Evolutionary conservation across 2,329 filamentous ascomycete species (phyloP).

Genomic region (Cytospora mali): DNA sequence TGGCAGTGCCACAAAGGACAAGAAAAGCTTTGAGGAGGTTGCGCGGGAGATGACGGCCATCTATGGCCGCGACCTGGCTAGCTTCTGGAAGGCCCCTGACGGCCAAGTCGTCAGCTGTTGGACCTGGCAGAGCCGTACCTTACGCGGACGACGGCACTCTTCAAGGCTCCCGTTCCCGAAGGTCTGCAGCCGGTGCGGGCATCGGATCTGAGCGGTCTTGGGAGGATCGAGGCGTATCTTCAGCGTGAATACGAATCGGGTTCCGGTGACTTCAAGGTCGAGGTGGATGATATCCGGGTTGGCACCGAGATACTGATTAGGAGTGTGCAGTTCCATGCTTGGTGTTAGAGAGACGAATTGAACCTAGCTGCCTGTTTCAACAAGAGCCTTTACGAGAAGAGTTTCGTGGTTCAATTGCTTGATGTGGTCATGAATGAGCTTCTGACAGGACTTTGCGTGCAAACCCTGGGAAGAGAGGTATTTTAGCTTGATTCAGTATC

Average conservation of each 20-base stretch:
- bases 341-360: conserved; percentile 7
- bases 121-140: conserved; percentile 21
- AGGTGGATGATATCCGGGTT: conserved; percentile 13
- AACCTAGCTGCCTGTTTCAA: neutral
- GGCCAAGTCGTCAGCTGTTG: conserved; percentile 11
- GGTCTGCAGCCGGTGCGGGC: conserved; percentile 14
- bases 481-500: no score
- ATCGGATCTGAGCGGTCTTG: conserved; percentile 20
- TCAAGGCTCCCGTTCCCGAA: conserved; percentile 18
- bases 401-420: neutral
- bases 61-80: conserved; percentile 28
- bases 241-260: neutral
- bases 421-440: neutral
- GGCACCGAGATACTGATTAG: conserved; percentile 19
- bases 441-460: neutral
- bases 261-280: neutral
- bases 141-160: conserved; percentile 11
- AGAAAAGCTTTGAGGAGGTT: conserved; percentile 28
- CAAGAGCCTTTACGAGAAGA: neutral
- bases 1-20: neutral
- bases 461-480: no score
- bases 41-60: conserved; percentile 27
- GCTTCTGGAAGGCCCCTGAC: conserved; percentile 12
- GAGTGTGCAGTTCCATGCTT: conserved; percentile 23
- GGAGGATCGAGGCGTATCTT: conserved; percentile 16